Conservation (phyloP, 2,329 filamentous ascomycete species). For the Phyllosticta citrichinensis region DNA sequence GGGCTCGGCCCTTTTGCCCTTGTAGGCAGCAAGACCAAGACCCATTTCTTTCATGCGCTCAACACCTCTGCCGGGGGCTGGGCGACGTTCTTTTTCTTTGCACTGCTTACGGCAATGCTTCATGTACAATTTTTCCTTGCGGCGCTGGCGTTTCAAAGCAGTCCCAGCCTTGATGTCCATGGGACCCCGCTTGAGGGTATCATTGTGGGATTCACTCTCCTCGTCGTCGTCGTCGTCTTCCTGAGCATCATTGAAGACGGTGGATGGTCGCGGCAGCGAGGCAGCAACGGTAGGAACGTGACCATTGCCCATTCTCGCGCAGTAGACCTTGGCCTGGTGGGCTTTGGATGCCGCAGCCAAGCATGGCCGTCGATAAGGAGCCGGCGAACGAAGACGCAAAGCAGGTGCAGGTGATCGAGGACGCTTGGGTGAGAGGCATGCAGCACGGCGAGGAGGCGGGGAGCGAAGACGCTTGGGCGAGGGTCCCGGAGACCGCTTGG, state of each 20-base stretch:
- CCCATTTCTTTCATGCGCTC: conserved; percentile 91
- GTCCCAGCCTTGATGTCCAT: conserved; percentile 90
- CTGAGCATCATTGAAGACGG: conserved; percentile 22
- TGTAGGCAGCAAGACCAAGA: conserved; percentile 74
- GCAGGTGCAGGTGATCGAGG: conserved; percentile 35
- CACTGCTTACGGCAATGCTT: conserved; percentile 73
- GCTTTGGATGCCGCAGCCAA: conserved; percentile 17
- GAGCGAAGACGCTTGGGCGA: conserved; percentile 56
- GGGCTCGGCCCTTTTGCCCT: conserved; percentile 41
- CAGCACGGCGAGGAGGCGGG: conserved; percentile 45
- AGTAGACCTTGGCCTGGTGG: conserved; percentile 28
- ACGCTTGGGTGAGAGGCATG: conserved; percentile 62
- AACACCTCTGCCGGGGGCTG: conserved; percentile 74
- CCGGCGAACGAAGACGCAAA: conserved; percentile 51
- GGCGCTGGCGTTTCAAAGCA: conserved; percentile 85
- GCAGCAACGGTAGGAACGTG: conserved; percentile 68
- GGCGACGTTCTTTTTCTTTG: conserved; percentile 58
- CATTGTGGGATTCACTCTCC: conserved; percentile 26
- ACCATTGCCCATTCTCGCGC: conserved; percentile 47
- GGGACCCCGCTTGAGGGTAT: conserved; percentile 70
- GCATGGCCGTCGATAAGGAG: conserved; percentile 45
- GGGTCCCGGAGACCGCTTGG: conserved; percentile 35
- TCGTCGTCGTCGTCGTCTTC: conserved; percentile 29
- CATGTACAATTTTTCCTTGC: conserved; percentile 84
- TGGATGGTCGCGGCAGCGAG: conserved; percentile 72